Evolutionary conservation across 2,329 filamentous ascomycete species (phyloP), one percentile per base, ranked within the genome.

Genomic region (Seiridium cupressi): DNA sequence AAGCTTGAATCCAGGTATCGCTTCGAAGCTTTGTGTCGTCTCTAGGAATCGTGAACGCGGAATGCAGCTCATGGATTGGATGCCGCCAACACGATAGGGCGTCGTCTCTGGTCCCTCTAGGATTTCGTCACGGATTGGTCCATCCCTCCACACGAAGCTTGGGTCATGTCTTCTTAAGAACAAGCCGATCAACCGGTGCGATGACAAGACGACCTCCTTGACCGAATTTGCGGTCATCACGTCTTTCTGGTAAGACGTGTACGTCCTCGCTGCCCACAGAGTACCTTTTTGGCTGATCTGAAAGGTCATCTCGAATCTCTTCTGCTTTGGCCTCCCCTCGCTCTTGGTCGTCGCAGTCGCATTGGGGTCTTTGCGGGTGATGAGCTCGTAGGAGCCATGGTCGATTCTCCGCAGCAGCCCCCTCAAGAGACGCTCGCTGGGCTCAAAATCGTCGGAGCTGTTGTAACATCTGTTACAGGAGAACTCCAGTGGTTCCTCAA

Each of bases 341-440:
- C 70, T 69, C 62, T 66, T 69, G 61, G 67, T 75, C 63, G 72
- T 71, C 49, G 79, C 75, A 18, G 82, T 73, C 11, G 82, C 82
- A 36, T 67, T 69, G 13, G 78, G 77, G 66, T 85, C 82, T 62
- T 77, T 79, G 60, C 82, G 78, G 32, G 81, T 84, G 65, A 85
- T 79, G 60, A 85, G 74, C 68, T 85, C 82, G 46, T 78, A 69
- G 60, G 77, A 79, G 72, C 80, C 82, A 67, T 84, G 80, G 64
- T 81, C 76, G 49, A 85, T 74, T 44, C 81, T 80, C 35, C 77
- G 76, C 10, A 84, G 67, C n/a, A 85, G 69, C 2, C 76, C 80
- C 44, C 78, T 74, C 65, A 79, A 82, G 51, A 84, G 68, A n/a
- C 76, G 73, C 60, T 81, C 77, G 46, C 77, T 78, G 53, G 77